Conservation (phyloP, 331 rosid species). For the Pyrus hybrid region DNA sequence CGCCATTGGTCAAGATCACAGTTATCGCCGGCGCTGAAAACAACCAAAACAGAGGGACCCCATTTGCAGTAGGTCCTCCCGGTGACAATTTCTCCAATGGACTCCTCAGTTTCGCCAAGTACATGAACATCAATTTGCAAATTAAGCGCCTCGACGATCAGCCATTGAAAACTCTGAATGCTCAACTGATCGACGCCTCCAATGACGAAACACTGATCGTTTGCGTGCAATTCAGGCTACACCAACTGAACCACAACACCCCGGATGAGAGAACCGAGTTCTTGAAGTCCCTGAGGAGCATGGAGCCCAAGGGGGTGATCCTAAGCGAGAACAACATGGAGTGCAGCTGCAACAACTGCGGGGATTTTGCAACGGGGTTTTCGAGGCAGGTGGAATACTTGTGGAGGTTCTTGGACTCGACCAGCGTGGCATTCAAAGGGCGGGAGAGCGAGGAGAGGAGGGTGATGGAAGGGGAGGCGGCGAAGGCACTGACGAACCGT, state of each 20-base stretch:
- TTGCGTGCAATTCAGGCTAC: constrained; percentile 66
- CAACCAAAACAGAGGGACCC: constrained; percentile 19
- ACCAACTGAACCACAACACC: constrained; percentile 47
- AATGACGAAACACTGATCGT: constrained; percentile 46
- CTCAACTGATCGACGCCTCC: constrained; percentile 30
- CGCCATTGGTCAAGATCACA: constrained; percentile 68
- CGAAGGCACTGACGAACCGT: constrained; percentile 52
- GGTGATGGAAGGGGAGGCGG: constrained; percentile 92
- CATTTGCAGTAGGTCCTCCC: constrained; percentile 68
- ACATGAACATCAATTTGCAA: constrained; percentile 54
- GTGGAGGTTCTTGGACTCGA: constrained; percentile 84
- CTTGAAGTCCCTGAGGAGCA: constrained; percentile 35
- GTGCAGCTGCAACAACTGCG: constrained; percentile 70
- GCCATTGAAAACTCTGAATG: constrained; percentile 33
- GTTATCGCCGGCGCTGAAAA: constrained; percentile 41
- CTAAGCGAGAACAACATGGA: constrained; percentile 69
- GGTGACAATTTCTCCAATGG: constrained; percentile 57
- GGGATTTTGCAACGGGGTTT: constrained; percentile 48
- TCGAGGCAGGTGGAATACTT: constrained; percentile 52
- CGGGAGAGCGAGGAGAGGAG: constrained; percentile 73
- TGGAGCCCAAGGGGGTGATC: constrained; percentile 70
- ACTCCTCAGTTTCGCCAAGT: constrained; percentile 68
- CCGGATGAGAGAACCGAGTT: constrained; percentile 61
- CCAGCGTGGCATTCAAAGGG: constrained; percentile 68
- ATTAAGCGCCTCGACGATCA: constrained; percentile 55